Evolutionary conservation across 768 basidiomycete species (phyloP), one percentile per base, ranked within the genome.

Genomic region (Naganishia antarctica): DNA sequence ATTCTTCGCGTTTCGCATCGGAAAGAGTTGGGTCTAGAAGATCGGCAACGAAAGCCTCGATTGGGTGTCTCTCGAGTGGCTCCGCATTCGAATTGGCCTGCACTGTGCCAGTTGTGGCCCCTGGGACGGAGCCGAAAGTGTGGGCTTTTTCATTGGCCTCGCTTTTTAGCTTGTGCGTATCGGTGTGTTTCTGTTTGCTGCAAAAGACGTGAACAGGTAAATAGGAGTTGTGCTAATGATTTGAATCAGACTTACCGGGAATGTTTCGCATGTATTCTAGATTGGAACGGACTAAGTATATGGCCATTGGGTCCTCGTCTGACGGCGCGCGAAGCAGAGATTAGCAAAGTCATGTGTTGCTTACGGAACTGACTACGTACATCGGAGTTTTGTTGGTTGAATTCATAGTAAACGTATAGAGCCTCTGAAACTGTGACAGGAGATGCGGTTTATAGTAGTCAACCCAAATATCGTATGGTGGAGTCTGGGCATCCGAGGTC

Each of bases 391-490:
- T 66, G 9, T 68, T 68, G 12, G 76, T 77, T 37, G 76, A 77
- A 60, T 77, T 77, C 76, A 77, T 77, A n/a, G 74, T 77, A 60
- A 73, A 77, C 16, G 76, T 74, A 46, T 77, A 77, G 7, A 77
- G 61, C n/a, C 76, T 57, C 16, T 66, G 70, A 53, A 77, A 75
- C 48, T 75, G 74, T 16, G 69, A 70, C 21, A 81, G 72, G 45
- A 96, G 79, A 11, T 84, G 83, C 8, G 80, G 73, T 59, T 84
- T 81, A 69, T 87, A 90, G 61, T 87, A 85, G 6, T 84, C 83
- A 1, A 86, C 71, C 21, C 71, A 77, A 12, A 77, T 70, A 37
- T 81, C 79, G 72, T 89, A 90, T 18, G 59, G 46, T 25, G 44
- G 59, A 45, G 43, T 46, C 23, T 32, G 34, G 23, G 31, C 21